These are phyloP conservation scores for Septoria petroselini DNA, from an alignment of 2,329 filamentous ascomycete genomes.

Conservation along the genomic window DNA sequence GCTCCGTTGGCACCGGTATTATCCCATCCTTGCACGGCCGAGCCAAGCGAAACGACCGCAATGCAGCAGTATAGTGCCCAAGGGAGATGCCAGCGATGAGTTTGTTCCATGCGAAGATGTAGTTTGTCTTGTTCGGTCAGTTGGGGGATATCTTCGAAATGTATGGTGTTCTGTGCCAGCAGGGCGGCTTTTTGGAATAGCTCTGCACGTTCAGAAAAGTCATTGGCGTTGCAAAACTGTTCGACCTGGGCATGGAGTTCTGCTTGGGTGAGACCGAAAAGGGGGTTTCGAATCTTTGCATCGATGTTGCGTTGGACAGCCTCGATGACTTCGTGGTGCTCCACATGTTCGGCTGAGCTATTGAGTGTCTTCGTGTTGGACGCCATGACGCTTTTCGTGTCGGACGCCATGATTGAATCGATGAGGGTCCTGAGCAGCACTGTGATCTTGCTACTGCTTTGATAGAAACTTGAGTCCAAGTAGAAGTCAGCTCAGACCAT, in stretches of 20 bases:
- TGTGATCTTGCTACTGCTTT: not conserved
- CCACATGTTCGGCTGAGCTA: constrained; percentile 17
- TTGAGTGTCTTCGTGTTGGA: constrained; percentile 9
- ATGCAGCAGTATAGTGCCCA: constrained; percentile 49
- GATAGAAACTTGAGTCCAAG: not conserved
- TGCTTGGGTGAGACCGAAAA: constrained; percentile 11
- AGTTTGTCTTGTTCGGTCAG: constrained; percentile 46
- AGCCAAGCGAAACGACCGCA: constrained; percentile 19
- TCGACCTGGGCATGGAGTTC: constrained; percentile 17
- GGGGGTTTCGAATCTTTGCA: constrained; percentile 18
- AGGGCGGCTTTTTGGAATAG: constrained; percentile 53
- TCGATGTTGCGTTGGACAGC: constrained; percentile 9
- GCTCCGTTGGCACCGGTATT: constrained; percentile 36
- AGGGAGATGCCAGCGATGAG: constrained; percentile 52
- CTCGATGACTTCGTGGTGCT: constrained; percentile 1
- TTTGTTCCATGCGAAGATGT: constrained; percentile 45
- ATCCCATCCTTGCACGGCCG: constrained; percentile 33
- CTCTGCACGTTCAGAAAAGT: constrained; percentile 43
- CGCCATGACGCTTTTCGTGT: too few species aligned
- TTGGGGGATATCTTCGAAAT: constrained; percentile 49
- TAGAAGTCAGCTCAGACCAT: not conserved
- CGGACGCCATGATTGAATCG: constrained; percentile 1
- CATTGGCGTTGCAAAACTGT: constrained; percentile 20
- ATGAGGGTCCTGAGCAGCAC: too few species aligned
- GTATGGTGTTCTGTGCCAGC: constrained; percentile 51